These are phyloP conservation scores for Backusella sp. DNA, from an alignment of 192 early-diverging fungal species.

Conservation along the genomic window DNA sequence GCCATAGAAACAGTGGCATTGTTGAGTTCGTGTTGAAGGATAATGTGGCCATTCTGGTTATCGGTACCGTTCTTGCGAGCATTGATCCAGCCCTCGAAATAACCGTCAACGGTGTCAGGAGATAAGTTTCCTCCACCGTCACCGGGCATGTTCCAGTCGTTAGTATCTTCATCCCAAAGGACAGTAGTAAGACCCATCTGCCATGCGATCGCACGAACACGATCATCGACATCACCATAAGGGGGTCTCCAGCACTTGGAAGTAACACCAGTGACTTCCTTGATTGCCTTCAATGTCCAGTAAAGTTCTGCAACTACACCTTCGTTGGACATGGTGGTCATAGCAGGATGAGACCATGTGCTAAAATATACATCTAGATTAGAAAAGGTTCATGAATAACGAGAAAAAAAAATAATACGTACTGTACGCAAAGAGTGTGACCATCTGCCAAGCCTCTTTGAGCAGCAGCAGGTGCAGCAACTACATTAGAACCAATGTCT, in stretches of 20 bases:
- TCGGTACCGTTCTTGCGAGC: constrained; percentile 26
- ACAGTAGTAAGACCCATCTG: constrained; percentile 37
- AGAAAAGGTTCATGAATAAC: background rate
- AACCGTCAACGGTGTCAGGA: constrained; percentile 32
- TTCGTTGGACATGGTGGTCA: constrained; percentile 48
- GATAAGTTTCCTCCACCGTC: constrained; percentile 31
- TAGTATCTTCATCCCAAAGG: constrained; percentile 37
- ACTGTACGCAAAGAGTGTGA: constrained; percentile 61
- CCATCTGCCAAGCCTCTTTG: constrained; percentile 41
- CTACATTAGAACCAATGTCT: constrained; percentile 44
- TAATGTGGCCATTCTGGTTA: constrained; percentile 34
- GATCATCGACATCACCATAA: constrained; percentile 55
- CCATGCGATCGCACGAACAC: constrained; percentile 44
- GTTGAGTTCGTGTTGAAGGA: constrained; percentile 45
- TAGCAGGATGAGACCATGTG: constrained; percentile 60
- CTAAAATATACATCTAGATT: background rate
- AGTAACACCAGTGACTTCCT: constrained; percentile 45
- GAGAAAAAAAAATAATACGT: background rate
- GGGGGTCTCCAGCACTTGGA: constrained; percentile 52
- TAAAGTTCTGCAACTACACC: constrained; percentile 58
- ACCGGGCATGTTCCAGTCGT: constrained; percentile 49
- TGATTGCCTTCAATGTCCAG: constrained; percentile 42
- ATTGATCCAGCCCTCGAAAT: constrained; percentile 27
- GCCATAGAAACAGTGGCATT: constrained; percentile 41
- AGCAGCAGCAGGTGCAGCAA: constrained; percentile 35